Evolutionary conservation across 352 stramenopile species (phyloP).

Genomic region (Pythium volutum): DNA sequence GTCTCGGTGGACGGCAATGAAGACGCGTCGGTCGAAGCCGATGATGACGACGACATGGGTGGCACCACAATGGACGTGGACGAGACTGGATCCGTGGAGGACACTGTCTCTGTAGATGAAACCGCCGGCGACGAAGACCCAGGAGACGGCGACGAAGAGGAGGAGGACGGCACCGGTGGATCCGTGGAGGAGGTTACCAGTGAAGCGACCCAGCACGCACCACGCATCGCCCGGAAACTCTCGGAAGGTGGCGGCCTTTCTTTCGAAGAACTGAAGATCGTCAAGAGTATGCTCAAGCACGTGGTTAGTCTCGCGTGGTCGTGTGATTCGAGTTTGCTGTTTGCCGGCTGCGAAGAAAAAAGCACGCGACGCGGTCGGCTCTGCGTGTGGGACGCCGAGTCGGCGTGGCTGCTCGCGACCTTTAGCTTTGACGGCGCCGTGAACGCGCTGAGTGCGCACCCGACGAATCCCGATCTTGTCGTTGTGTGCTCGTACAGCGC

Average conservation of each 20-base stretch:
- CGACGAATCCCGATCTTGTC: slow-evolving; percentile 45
- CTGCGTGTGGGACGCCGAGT: slow-evolving; percentile 67
- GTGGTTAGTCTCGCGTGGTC: slow-evolving; percentile 66
- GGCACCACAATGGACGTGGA: slow-evolving; percentile 17
- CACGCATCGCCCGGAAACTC: slow-evolving; percentile 16
- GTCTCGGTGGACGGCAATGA: slow-evolving; percentile 36
- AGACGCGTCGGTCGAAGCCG: slow-evolving; percentile 19
- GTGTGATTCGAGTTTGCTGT: slow-evolving; percentile 55
- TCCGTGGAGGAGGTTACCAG: not conserved
- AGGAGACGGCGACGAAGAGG: slow-evolving; percentile 22
- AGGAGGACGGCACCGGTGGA: slow-evolving; percentile 14
- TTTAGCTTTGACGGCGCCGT: slow-evolving; percentile 59
- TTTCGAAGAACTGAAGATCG: slow-evolving; percentile 46
- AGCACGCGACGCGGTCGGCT: slow-evolving; percentile 47
- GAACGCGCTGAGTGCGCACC: slow-evolving; percentile 55
- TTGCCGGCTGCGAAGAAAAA: slow-evolving; percentile 71
- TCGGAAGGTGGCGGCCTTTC: slow-evolving; percentile 29
- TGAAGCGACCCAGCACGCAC: not conserved
- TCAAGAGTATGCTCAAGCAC: slow-evolving; percentile 54
- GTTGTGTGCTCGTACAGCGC: slow-evolving; percentile 61
- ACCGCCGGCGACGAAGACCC: slow-evolving; percentile 19
- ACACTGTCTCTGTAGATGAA: slow-evolving; percentile 22
- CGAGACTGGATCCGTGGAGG: slow-evolving; percentile 17
- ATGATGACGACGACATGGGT: slow-evolving; percentile 36
- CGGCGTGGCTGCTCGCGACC: slow-evolving; percentile 49